Base-by-base conservation (phyloP, 805 yeast species). In the Ogataea naganishii region DNA sequence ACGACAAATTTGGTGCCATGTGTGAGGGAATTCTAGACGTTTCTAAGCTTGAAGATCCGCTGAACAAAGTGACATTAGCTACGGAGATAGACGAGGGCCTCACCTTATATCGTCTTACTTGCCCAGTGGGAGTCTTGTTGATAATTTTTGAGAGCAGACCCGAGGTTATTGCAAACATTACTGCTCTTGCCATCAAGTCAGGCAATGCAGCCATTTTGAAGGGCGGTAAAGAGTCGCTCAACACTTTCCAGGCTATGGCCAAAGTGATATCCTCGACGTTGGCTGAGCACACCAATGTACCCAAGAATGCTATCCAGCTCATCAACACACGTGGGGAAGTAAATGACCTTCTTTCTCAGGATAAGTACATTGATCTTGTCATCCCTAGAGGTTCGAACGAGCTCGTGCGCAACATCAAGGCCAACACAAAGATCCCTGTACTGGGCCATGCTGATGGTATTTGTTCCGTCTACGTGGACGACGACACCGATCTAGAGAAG, bases 401-500 rank as follows among this genome's bases (percentile, higher is more conserved):
- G 39, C 68, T 92, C 35, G 99, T 92, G 23, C 72, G 83, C 43
- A 75, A 68, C 52, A 88, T 92, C 54, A 92, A 94, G 58, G 68
- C 72, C 16, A 73, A 74, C 51, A 89, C 98, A 15, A 85, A 85
- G 53, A 94, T 92, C 44, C 97, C 99, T 5, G 98, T 92, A 6
- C 60, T 92, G 50, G 99, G 99, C 33, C 99, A 92, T 54, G 98
- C 99, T 7, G 97, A 92, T 57, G 99, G 99, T 27, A 80, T 89
- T 37, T 92, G 98, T 58, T 77, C 96, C 2, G 72, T 89, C 6
- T 92, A 74, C 46, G 65, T 89, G 16, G 94, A 88, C 52, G 71
- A 69, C 33, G 74, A 70, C 29, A 92, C 92, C 5, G 89, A 86
- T 46, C 38, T 82, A 9, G 70, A 55, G 10, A 86, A 83, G 72